Conservation (phyloP, 345 rosid genomes). For the Eutrema japonicum region DNA sequence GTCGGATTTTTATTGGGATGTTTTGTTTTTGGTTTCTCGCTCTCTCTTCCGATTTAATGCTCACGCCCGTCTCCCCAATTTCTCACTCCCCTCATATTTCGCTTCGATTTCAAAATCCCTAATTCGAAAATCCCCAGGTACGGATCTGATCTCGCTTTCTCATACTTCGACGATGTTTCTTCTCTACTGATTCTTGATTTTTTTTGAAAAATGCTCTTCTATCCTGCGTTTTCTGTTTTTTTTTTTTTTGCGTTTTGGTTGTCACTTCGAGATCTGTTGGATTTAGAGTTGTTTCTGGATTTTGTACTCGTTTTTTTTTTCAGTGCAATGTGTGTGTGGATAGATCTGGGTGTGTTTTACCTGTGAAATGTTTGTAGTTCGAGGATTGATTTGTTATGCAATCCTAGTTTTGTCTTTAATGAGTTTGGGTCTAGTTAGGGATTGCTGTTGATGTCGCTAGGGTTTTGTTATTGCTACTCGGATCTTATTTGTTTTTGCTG, state of each 20-base stretch:
- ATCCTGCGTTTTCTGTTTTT: not conserved
- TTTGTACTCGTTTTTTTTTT: not conserved
- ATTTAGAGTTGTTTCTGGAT: not conserved
- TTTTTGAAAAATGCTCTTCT: not conserved
- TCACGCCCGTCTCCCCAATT: slow-evolving; percentile 6
- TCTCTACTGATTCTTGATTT: too few relatives aligned
- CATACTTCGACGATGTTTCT: slow-evolving; percentile 10
- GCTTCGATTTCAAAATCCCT: slow-evolving; percentile 24
- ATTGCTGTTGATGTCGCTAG: slow-evolving; percentile 6
- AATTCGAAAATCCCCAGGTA: slow-evolving; percentile 25
- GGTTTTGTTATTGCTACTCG: not conserved
- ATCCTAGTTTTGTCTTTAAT: not conserved
- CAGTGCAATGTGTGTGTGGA: not conserved
- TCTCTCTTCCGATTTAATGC: slow-evolving; percentile 11
- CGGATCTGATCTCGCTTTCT: slow-evolving; percentile 8
- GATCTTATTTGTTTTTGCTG: not conserved
- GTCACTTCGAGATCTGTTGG: slow-evolving; percentile 35
- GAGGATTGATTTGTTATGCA: slow-evolving; percentile 8
- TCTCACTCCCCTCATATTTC: slow-evolving; percentile 2
- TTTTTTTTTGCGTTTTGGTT: not conserved
- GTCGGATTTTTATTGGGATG: slow-evolving; percentile 45
- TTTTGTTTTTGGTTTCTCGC: not conserved
- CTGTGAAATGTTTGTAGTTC: not conserved
- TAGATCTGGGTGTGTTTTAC: slow-evolving; percentile 40
- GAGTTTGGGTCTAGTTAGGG: not conserved